Evolutionary conservation across 352 stramenopile species (phyloP).

Genomic region (Pythium rishiriense): DNA sequence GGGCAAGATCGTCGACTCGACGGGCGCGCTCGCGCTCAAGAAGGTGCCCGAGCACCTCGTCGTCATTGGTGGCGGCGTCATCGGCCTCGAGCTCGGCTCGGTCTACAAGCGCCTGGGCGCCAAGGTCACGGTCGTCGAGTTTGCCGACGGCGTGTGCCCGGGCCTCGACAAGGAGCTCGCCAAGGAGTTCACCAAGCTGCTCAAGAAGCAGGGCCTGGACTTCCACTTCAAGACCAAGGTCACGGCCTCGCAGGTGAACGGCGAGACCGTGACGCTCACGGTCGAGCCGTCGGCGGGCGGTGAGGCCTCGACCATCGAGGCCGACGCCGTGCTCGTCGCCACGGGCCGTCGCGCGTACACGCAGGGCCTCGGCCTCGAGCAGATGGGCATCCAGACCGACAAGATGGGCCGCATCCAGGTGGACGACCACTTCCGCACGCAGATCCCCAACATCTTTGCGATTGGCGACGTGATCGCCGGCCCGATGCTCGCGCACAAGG

Average conservation of each 20-base stretch:
- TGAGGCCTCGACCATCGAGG: slow-evolving; percentile 57
- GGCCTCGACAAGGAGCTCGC: slow-evolving; percentile 94
- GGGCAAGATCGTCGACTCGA: slow-evolving; percentile 99
- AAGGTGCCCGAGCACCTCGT: slow-evolving; percentile 95
- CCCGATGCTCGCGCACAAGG: slow-evolving; percentile 99
- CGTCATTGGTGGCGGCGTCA: slow-evolving; percentile 97
- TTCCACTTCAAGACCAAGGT: slow-evolving; percentile 99
- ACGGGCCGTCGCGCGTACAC: slow-evolving; percentile 96
- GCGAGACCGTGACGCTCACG: slow-evolving; percentile 94
- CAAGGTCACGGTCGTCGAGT: slow-evolving; percentile 98
- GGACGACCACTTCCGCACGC: slow-evolving; percentile 96
- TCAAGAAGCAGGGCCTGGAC: slow-evolving; percentile 99
- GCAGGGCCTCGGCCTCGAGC: slow-evolving; percentile 94
- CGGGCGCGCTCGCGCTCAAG: slow-evolving; percentile 93
- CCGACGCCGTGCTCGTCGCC: slow-evolving; percentile 80
- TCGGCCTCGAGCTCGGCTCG: slow-evolving; percentile 98
- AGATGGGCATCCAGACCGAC: slow-evolving; percentile 97
- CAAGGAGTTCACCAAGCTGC: slow-evolving; percentile 96
- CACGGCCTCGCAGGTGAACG: slow-evolving; percentile 88
- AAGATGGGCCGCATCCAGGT: slow-evolving; percentile 96
- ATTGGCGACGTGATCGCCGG: slow-evolving; percentile 98
- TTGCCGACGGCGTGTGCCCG: slow-evolving; percentile 93
- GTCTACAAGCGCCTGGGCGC: slow-evolving; percentile 96
- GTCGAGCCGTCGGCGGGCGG: slow-evolving; percentile 88
- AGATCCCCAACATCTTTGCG: slow-evolving; percentile 93